Base-by-base conservation (phyloP, 768 basidiomycete genomes). In the Auriscalpium microsporum region DNA sequence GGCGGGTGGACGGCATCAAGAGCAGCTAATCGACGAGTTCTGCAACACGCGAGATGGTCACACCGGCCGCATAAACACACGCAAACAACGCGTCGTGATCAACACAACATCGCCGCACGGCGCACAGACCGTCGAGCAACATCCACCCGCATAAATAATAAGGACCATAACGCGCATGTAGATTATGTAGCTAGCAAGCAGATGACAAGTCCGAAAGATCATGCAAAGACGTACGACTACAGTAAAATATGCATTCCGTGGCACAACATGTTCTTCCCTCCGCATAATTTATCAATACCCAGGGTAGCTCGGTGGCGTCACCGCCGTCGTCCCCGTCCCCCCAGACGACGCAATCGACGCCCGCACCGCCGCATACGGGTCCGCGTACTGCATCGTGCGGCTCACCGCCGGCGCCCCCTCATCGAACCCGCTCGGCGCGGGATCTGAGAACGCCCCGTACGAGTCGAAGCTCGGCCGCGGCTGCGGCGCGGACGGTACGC, bases 361-460 rank as follows among this genome's bases (percentile, higher is more conserved):
- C 16, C 87, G 77, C 37, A 92, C 87, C 10, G 85, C 86, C 11
- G 89, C 87, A 64, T 92, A 93, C 9, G 90, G 90, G 64, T 93
- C 68, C 21, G 90, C 90, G 64, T 92, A 90, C 67, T 94, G 90
- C 92, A 95, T 94, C 53, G 93, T 94, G 67, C 91, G 73, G 69
- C 90, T 93, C 40, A 93, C 73, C 28, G 82, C 78, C 16, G 81
- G 79, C 2, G 71, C 73, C 35, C 73, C 67, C 28, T 70, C 70
- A 47, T 75, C 80, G 61, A 85, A 92, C 21, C 87, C 90, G 55
- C 75, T 81, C 1, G 92, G 90, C 1, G 90, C 80, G 42, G 90
- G 89, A 64, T 94, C 92, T 0, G 85, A 87, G 71, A 94, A 95
- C 23, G 91, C 92, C 48, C 92, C 93, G 63, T 94, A 94, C 14